These are phyloP conservation scores for Claviceps pazoutovae DNA, from an alignment of 2,329 filamentous ascomycete species.

Conservation along the genomic window DNA sequence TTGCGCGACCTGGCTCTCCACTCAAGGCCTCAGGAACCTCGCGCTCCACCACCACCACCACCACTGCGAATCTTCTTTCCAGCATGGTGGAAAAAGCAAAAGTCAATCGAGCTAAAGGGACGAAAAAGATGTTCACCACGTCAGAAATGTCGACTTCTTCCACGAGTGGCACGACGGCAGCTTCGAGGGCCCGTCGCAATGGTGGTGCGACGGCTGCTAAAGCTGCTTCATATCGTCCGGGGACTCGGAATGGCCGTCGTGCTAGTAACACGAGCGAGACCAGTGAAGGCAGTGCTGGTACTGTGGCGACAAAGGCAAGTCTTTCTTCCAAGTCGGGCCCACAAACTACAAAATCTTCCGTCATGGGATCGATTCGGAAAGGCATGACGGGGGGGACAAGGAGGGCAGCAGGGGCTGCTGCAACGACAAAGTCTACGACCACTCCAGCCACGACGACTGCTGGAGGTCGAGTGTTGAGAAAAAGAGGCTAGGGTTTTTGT, in stretches of 20 bases:
- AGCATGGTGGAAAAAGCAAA: slow-evolving; percentile 49
- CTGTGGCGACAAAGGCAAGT: slow-evolving; percentile 44
- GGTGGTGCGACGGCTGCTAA: slow-evolving; percentile 20
- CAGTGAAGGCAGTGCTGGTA: slow-evolving; percentile 50
- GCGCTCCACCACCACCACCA: slow-evolving; percentile 23
- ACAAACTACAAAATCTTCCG: slow-evolving; percentile 33
- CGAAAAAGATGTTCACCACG: slow-evolving; percentile 31
- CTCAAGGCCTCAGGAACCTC: slow-evolving; percentile 35
- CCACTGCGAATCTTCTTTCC: slow-evolving; percentile 34
- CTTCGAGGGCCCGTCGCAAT: slow-evolving; percentile 20
- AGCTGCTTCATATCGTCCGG: slow-evolving; percentile 21
- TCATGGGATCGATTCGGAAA: slow-evolving; percentile 41
- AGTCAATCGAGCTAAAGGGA: slow-evolving; percentile 33
- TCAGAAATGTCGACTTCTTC: slow-evolving; percentile 28
- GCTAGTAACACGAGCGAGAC: slow-evolving; percentile 47
- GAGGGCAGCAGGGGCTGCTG: slow-evolving; percentile 24
- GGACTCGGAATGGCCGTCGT: slow-evolving; percentile 36
- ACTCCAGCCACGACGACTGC: slow-evolving; percentile 28
- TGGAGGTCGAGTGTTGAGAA: slow-evolving; percentile 40
- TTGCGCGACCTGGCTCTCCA: slow-evolving; percentile 47
- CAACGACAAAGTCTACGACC: slow-evolving; percentile 20
- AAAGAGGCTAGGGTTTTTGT: slow-evolving; percentile 27
- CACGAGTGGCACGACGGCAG: slow-evolving; percentile 21
- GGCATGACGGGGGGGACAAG: slow-evolving; percentile 34
- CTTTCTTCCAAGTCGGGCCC: slow-evolving; percentile 18